phyloP scores from a whole-genome alignment of 192 early-diverging fungal species.

The Phlyctochytrium planicorne region DNA sequence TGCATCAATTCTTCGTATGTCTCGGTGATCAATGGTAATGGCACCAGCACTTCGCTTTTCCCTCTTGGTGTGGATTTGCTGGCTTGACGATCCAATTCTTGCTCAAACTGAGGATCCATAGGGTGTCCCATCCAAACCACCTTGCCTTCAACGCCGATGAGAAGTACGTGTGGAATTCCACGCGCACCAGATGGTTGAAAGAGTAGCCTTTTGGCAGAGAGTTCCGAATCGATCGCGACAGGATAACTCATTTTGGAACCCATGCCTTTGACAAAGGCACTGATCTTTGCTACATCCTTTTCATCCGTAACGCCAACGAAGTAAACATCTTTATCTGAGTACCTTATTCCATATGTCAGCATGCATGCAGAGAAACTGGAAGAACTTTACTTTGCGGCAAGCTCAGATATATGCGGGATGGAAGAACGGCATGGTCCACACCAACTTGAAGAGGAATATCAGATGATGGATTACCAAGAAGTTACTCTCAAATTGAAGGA shows the following conservation, averaged over 20 bases:
- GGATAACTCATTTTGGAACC: conserved; percentile 48
- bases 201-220: conserved; percentile 16
- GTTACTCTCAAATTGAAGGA: not conserved
- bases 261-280: conserved; percentile 37
- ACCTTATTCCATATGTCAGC: too few relatives aligned
- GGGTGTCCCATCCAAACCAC: conserved; percentile 52
- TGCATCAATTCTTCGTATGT: conserved; percentile 48
- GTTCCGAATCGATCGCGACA: conserved; percentile 48
- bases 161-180: conserved; percentile 50
- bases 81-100: not conserved
- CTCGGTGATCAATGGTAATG: conserved; percentile 47
- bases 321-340: conserved; percentile 43
- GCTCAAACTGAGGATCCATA: conserved; percentile 34
- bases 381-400: conserved; percentile 12
- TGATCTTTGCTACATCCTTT: conserved; percentile 47
- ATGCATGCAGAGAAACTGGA: too few relatives aligned
- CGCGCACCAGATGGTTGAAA: conserved; percentile 45
- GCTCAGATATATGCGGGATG: conserved; percentile 37
- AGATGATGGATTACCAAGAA: not conserved
- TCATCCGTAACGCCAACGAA: conserved; percentile 55
- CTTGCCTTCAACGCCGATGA: conserved; percentile 45
- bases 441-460: too few relatives aligned
- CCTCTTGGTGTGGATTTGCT: not conserved
- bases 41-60: conserved; percentile 12
- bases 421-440: conserved; percentile 27